Evolutionary conservation across 805 yeast genomes (phyloP).

Genomic region (Komagataella kurtzmanii): DNA sequence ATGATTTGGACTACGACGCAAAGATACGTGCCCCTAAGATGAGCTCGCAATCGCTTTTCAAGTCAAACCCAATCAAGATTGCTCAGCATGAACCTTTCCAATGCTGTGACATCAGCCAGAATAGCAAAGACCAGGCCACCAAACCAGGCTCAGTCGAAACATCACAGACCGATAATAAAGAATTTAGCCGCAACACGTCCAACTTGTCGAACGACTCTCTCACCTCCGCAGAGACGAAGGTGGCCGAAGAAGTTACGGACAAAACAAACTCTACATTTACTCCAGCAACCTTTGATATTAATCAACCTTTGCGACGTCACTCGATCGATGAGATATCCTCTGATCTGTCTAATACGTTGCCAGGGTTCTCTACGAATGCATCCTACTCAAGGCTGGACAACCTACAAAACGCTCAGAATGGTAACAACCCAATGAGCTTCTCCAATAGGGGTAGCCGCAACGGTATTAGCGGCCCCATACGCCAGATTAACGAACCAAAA

Average conservation of each 20-base stretch:
- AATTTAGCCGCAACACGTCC: slow-evolving; percentile 6
- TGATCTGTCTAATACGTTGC: neutral
- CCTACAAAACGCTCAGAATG: neutral
- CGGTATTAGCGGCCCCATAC: slow-evolving; percentile 7
- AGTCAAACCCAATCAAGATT: slow-evolving; percentile 4
- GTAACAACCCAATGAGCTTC: neutral
- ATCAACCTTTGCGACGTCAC: slow-evolving; percentile 22
- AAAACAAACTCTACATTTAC: neutral
- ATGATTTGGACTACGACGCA: slow-evolving; percentile 29
- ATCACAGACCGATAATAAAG: slow-evolving; percentile 1
- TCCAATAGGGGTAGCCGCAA: slow-evolving; percentile 3
- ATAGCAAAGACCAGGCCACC: neutral
- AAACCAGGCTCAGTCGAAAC: slow-evolving; percentile 1
- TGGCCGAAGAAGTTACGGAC: neutral
- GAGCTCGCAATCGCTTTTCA: slow-evolving; percentile 18
- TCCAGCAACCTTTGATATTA: slow-evolving; percentile 35
- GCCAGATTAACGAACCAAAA: slow-evolving; percentile 32
- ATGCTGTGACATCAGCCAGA: slow-evolving; percentile 1
- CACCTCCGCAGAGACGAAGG: neutral
- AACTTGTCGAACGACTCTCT: slow-evolving; percentile 4
- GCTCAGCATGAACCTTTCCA: slow-evolving; percentile 6
- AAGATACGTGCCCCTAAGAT: slow-evolving; percentile 42
- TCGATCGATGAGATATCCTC: slow-evolving; percentile 10
- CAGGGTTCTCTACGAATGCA: neutral
- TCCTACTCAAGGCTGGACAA: neutral